Conservation (phyloP, 495 filamentous ascomycete species). For the Hypoxylon subgilvum region DNA sequence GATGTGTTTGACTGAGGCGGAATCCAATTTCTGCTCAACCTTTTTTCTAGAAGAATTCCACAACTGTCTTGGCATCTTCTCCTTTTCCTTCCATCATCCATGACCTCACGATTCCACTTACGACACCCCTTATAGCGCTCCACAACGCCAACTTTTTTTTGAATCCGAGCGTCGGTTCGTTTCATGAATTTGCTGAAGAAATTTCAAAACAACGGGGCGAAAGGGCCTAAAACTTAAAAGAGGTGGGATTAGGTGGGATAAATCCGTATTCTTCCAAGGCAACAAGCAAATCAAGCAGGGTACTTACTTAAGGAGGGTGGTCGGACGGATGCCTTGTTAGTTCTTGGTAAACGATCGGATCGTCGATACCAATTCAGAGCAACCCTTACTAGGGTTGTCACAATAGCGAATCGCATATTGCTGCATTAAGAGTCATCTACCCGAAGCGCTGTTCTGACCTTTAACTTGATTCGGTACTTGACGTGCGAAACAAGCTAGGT, state of each 20-base stretch:
- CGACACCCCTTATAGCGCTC: constrained; percentile 8
- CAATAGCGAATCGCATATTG: constrained; percentile 10
- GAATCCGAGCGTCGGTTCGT: constrained; percentile 25
- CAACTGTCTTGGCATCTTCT: constrained; percentile 16
- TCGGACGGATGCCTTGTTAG: constrained; percentile 9
- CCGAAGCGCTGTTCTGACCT: background rate
- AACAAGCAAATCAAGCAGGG: constrained; percentile 6
- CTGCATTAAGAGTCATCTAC: constrained; percentile 16
- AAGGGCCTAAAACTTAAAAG: too few species aligned
- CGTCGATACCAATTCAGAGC: constrained; percentile 11
- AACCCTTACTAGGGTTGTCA: constrained; percentile 19
- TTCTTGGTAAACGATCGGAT: constrained; percentile 24
- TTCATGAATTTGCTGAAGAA: constrained; percentile 19
- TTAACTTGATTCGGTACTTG: constrained; percentile 11
- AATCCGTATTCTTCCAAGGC: constrained; percentile 11
- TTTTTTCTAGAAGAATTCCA: constrained; percentile 39
- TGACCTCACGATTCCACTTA: constrained; percentile 20
- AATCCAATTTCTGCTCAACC: constrained; percentile 28
- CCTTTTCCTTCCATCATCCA: constrained; percentile 5
- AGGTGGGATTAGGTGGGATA: background rate
- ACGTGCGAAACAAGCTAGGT: constrained; percentile 5
- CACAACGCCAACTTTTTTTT: constrained; percentile 23
- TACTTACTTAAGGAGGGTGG: background rate
- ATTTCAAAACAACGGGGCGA: background rate
- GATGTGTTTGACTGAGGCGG: constrained; percentile 33